Percentiles rank a stretch among this genome's conserved stretches.
Conservation (phyloP, 768 basidiomycete genomes). For the Lactifluus subvellereus region DNA sequence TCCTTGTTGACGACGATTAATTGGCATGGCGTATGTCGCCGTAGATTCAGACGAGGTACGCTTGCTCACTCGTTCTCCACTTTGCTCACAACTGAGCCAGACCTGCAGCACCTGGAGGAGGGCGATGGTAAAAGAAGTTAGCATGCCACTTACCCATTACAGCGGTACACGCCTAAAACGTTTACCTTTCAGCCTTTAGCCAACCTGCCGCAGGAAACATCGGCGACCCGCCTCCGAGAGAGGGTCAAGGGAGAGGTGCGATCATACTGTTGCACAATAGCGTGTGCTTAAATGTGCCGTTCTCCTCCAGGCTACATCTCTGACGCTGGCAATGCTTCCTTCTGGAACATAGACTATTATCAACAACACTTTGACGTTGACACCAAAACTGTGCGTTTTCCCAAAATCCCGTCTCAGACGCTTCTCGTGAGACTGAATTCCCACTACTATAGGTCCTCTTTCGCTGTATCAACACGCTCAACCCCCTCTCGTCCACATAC, state of each 20-base stretch:
- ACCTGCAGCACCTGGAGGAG: slow-evolving; percentile 49
- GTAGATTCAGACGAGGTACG: slow-evolving; percentile 67
- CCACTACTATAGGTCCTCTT: slow-evolving; percentile 47
- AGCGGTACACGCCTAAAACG: background rate
- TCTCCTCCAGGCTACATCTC: slow-evolving; percentile 52
- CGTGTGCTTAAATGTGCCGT: background rate
- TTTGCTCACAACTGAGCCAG: background rate
- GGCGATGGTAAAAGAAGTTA: slow-evolving; percentile 12
- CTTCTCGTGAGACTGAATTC: background rate
- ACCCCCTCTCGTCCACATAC: slow-evolving; percentile 65
- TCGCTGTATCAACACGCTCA: slow-evolving; percentile 71
- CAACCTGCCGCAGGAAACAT: slow-evolving; percentile 11
- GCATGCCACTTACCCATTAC: background rate
- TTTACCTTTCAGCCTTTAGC: slow-evolving; percentile 5
- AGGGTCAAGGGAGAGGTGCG: slow-evolving; percentile 16
- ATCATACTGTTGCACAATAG: background rate
- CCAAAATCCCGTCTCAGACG: background rate
- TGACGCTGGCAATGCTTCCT: slow-evolving; percentile 45
- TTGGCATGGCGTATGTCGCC: slow-evolving; percentile 61
- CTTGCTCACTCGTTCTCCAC: background rate
- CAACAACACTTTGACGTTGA: slow-evolving; percentile 87
- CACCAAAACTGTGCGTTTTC: slow-evolving; percentile 53
- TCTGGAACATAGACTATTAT: slow-evolving; percentile 80
- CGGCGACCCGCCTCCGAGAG: slow-evolving; percentile 2
- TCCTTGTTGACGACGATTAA: background rate